A percentile compares a stretch with the other conserved stretches of the same genome.
Conservation (phyloP, 176 grass and related monocot species). For the Chloris gayana region DNA sequence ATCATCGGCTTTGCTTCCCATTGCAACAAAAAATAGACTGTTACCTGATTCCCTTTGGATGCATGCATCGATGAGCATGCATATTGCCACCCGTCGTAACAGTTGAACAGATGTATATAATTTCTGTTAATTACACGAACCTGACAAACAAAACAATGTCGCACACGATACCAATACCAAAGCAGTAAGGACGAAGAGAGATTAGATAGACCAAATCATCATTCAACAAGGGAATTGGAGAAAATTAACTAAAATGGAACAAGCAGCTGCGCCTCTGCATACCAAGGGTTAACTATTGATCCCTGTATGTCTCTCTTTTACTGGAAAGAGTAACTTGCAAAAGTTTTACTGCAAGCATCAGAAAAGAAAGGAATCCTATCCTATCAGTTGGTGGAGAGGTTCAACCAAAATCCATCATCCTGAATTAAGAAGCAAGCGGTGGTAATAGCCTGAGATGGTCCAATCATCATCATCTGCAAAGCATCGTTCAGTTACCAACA, state of each 20-base stretch:
- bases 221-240: neutral
- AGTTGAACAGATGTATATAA: neutral
- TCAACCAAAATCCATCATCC: neutral
- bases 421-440: neutral
- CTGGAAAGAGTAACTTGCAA: too few relatives aligned
- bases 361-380: neutral
- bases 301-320: too few relatives aligned
- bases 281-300: too few relatives aligned
- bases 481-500: neutral
- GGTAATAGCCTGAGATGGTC: neutral
- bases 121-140: neutral
- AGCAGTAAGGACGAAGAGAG: neutral
- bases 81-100: neutral
- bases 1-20: constrained; percentile 5
- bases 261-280: too few relatives aligned
- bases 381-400: neutral
- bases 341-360: neutral
- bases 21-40: neutral
- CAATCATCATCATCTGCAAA: constrained; percentile 38
- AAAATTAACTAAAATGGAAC: neutral
- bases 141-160: neutral
- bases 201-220: neutral
- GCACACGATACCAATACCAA: neutral
- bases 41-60: neutral
- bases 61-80: too few relatives aligned